A percentile compares a stretch with the other conserved stretches of the same genome.
These are phyloP conservation scores for Coprinopsis strossmayeri DNA, from an alignment of 768 basidiomycete genomes.

Conservation along the genomic window DNA sequence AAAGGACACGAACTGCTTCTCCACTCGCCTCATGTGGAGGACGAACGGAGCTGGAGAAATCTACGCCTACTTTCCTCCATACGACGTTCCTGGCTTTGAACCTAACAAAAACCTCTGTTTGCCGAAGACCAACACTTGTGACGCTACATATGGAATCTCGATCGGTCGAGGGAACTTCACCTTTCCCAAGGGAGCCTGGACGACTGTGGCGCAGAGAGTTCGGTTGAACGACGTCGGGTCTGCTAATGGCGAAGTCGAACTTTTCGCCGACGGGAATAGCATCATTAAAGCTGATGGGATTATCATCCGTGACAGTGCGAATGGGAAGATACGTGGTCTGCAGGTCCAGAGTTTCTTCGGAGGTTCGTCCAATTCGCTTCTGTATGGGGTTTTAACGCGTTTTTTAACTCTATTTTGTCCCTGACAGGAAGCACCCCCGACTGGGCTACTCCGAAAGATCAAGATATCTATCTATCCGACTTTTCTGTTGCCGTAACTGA, in stretches of 20 bases:
- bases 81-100: conserved; percentile 24
- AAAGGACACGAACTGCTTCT: conserved; percentile 44
- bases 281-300: conserved; percentile 38
- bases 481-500: conserved; percentile 21
- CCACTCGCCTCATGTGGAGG: conserved; percentile 59
- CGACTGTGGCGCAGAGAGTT: conserved; percentile 58
- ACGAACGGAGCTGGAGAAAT: conserved; percentile 48
- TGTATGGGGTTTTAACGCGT: neutral
- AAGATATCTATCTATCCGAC: conserved; percentile 54
- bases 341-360: conserved; percentile 75
- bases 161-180: conserved; percentile 63
- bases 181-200: conserved; percentile 59
- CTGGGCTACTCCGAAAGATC: conserved; percentile 54
- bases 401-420: neutral
- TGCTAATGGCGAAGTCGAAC: conserved; percentile 63
- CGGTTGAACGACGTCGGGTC: conserved; percentile 63
- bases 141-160: conserved; percentile 56
- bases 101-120: conserved; percentile 28
- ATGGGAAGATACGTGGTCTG: conserved; percentile 56
- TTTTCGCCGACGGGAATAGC: conserved; percentile 58
- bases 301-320: conserved; percentile 28
- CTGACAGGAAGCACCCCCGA: conserved; percentile 33
- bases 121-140: conserved; percentile 28
- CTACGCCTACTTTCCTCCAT: conserved; percentile 57
- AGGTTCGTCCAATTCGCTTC: conserved; percentile 27